These are phyloP conservation scores for Crucibulum laeve DNA, from an alignment of 768 basidiomycete species.

Conservation along the genomic window DNA sequence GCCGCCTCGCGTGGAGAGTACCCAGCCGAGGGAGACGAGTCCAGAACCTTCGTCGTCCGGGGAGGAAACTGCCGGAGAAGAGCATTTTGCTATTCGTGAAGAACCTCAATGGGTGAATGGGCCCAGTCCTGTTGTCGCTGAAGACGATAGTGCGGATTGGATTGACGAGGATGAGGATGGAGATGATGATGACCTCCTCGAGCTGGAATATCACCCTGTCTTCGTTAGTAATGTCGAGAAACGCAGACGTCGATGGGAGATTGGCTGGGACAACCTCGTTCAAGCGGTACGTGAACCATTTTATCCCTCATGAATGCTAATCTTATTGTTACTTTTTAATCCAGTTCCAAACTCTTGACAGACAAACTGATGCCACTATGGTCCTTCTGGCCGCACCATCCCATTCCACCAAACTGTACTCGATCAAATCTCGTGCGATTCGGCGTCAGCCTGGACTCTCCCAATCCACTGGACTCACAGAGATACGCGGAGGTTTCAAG, in stretches of 20 bases:
- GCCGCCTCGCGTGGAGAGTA: slow-evolving; percentile 78
- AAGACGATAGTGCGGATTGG: slow-evolving; percentile 57
- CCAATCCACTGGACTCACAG: slow-evolving; percentile 44
- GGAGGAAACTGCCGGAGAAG: slow-evolving; percentile 78
- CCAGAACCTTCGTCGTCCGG: slow-evolving; percentile 73
- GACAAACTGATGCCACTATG: slow-evolving; percentile 78
- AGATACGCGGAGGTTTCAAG: slow-evolving; percentile 54
- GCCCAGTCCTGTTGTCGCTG: slow-evolving; percentile 9
- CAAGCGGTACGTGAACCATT: slow-evolving; percentile 52
- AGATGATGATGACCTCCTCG: slow-evolving; percentile 67
- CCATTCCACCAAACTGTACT: slow-evolving; percentile 62
- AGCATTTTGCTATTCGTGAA: slow-evolving; percentile 30
- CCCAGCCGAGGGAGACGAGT: slow-evolving; percentile 77
- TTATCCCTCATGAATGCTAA: not conserved
- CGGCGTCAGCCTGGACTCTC: slow-evolving; percentile 47
- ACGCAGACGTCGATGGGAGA: slow-evolving; percentile 67
- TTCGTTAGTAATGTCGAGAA: slow-evolving; percentile 66
- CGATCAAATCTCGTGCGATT: slow-evolving; percentile 64
- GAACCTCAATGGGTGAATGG: slow-evolving; percentile 33
- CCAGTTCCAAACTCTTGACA: slow-evolving; percentile 75
- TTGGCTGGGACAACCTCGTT: slow-evolving; percentile 68
- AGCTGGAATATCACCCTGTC: slow-evolving; percentile 72
- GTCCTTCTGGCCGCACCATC: slow-evolving; percentile 72
- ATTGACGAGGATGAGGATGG: slow-evolving; percentile 70
- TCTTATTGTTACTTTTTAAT: slow-evolving; percentile 2